Evolutionary conservation across 768 basidiomycete species (phyloP).

Genomic region (Naematelia aurantialba): DNA sequence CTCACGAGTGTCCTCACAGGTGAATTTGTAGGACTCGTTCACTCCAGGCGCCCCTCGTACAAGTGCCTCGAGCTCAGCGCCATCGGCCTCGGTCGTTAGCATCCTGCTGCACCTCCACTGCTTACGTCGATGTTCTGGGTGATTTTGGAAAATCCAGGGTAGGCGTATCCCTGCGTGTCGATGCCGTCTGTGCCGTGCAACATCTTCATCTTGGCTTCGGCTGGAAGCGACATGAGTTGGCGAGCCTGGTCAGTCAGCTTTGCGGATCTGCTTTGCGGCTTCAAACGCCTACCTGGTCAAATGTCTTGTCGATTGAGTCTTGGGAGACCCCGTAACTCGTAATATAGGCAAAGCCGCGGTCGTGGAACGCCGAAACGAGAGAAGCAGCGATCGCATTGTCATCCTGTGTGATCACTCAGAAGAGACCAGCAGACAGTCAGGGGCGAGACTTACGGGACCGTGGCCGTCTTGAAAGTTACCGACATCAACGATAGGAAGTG

Average conservation of each 20-base stretch:
- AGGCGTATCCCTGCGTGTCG: neutral
- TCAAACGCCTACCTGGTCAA: constrained; percentile 9
- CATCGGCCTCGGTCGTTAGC: neutral
- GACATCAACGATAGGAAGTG: constrained; percentile 25
- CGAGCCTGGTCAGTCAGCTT: constrained; percentile 18
- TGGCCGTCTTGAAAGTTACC: constrained; percentile 20
- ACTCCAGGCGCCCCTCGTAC: neutral
- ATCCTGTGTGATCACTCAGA: neutral
- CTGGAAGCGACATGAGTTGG: constrained; percentile 13
- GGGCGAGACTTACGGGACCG: neutral
- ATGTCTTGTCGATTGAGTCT: constrained; percentile 25
- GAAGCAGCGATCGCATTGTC: constrained; percentile 18
- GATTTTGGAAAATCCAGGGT: neutral
- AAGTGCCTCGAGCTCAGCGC: neutral
- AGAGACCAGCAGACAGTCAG: neutral
- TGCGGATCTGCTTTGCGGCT: constrained; percentile 6
- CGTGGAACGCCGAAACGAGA: constrained; percentile 32
- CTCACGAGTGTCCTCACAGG: neutral
- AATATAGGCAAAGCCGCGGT: constrained; percentile 40
- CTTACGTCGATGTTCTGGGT: neutral
- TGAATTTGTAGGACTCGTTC: neutral
- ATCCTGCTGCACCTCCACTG: neutral
- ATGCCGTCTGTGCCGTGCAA: neutral
- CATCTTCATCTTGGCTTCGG: constrained; percentile 26
- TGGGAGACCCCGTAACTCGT: constrained; percentile 27